Evolutionary conservation across 2,329 filamentous ascomycete genomes (phyloP).

Genomic region (Ophiostoma populinum): DNA sequence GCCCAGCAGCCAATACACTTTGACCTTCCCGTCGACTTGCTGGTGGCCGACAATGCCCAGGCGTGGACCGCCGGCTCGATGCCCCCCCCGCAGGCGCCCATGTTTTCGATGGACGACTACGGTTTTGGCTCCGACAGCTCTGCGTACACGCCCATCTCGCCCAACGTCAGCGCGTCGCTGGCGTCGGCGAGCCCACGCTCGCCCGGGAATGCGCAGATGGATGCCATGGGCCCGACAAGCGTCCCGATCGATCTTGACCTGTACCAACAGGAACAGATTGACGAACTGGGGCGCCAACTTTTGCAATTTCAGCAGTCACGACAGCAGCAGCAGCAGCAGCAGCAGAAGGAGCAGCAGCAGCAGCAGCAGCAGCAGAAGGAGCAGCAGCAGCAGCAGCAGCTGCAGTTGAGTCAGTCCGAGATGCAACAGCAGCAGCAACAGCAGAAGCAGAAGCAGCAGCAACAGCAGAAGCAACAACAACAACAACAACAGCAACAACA

Average conservation of each 20-base stretch:
- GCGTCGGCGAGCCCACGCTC: conserved; percentile 17
- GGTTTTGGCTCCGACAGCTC: conserved; percentile 18
- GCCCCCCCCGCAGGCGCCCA: conserved; percentile 16
- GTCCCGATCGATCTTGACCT: too few relatives aligned
- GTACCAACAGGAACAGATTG: too few relatives aligned
- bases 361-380: conserved; percentile 3
- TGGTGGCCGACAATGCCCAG: conserved; percentile 19
- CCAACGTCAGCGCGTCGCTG: conserved; percentile 10
- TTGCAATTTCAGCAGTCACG: too few relatives aligned
- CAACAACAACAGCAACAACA: conserved; percentile 1
- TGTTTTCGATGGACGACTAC: conserved; percentile 22
- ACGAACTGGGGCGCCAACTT: too few relatives aligned
- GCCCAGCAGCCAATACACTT: conserved; percentile 15
- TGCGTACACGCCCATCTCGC: conserved; percentile 8
- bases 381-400: conserved; percentile 2
- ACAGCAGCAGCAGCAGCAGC: conserved; percentile 7
- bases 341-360: conserved; percentile 1
- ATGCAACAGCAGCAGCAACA: conserved; percentile 5
- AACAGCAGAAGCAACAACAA: background rate
- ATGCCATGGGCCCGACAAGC: too few relatives aligned
- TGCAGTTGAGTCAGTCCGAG: too few relatives aligned
- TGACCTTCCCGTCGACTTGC: conserved; percentile 21
- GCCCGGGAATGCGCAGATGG: conserved; percentile 14
- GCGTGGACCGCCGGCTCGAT: conserved; percentile 26
- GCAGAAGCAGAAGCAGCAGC: background rate